Evolutionary conservation across 1,139 yeast species (phyloP), one percentile per base, ranked within the genome.

Genomic region (Pichia sp.): DNA sequence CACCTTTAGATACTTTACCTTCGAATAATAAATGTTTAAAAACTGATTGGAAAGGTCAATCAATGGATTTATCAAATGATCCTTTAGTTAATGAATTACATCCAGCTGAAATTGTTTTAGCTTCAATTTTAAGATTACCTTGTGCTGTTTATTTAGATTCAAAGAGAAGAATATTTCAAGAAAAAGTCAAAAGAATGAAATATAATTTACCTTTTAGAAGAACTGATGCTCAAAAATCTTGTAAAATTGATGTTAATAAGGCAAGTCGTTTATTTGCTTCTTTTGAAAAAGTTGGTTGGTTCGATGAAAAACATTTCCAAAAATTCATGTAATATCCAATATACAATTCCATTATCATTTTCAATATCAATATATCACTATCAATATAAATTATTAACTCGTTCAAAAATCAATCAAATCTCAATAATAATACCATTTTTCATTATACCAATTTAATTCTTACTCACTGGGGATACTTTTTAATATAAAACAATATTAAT

Each of bases 11-110:
- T 1, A 73, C 85, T 1, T 70, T 92, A 49, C 51, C 51, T 20
- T 89, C 95, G 29, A 80, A 79, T 57, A 80, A 80, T 58, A 81
- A 82, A 64, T 78, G 89, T 55, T 72, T 92, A 56, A 83, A 83
- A 60, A 86, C 95, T 40, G 97, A 90, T 61, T 92, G 98, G 98
- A 90, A 90, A 68, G 97, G 97, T 10, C 95, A 89, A 57, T 95
- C 97, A 36, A 87, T 92, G 96, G 95, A 87, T 63, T 73, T 92
- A 50, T 71, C 83, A 12, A 60, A 65, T 35, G 97, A 92, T 64
- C 95, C 96, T 26, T 73, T 86, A 54, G 65, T 74, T 44, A 68
- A 69, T 41, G 74, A 81, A 56, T 71, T 92, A 53, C 97, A 90
- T 63, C 96, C 97, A 0, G 96, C 96, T 2, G 98, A 92, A 66